Percentiles rank a stretch among this genome's conserved stretches.
phyloP scores from a whole-genome alignment of 2,329 filamentous ascomycete genomes.

The Periconia sp. region DNA sequence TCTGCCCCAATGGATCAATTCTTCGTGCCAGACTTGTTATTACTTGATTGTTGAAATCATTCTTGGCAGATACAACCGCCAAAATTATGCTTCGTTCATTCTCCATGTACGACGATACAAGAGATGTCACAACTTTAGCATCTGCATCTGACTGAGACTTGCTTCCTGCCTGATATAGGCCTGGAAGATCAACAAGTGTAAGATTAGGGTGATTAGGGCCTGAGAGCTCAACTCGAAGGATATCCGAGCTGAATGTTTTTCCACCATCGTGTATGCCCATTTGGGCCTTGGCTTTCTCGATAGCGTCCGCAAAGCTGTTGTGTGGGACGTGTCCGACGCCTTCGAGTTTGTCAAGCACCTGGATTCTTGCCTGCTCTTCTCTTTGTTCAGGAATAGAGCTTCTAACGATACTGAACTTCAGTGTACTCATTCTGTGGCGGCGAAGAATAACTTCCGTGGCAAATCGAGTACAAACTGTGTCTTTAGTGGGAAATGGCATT shows the following conservation, averaged over 20 bases:
- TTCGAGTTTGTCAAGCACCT: slow-evolving; percentile 8
- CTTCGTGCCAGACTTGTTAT: slow-evolving; percentile 53
- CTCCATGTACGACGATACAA: slow-evolving; percentile 58
- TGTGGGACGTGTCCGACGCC: not conserved
- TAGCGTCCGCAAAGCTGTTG: slow-evolving; percentile 12
- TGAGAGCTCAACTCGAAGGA: slow-evolving; percentile 27
- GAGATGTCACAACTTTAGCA: slow-evolving; percentile 28
- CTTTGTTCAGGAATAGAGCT: too few species aligned
- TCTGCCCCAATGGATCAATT: slow-evolving; percentile 49
- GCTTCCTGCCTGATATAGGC: slow-evolving; percentile 38
- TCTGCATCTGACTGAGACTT: slow-evolving; percentile 36
- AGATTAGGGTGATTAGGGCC: slow-evolving; percentile 24
- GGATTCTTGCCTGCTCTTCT: slow-evolving; percentile 2
- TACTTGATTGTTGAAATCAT: slow-evolving; percentile 58
- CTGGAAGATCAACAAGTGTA: slow-evolving; percentile 41
- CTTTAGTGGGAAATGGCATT: slow-evolving; percentile 60
- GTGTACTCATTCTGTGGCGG: slow-evolving; percentile 33
- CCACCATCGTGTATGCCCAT: slow-evolving; percentile 47
- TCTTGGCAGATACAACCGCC: slow-evolving; percentile 46
- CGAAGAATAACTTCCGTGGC: slow-evolving; percentile 62
- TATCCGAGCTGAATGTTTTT: slow-evolving; percentile 23
- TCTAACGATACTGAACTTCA: slow-evolving; percentile 48
- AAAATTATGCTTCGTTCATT: slow-evolving; percentile 62
- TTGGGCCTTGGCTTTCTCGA: slow-evolving; percentile 52
- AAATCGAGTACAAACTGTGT: slow-evolving; percentile 61